Evolutionary conservation across 371 early-diverging fungal species (phyloP).

Genomic region (Batkoa obscura): DNA sequence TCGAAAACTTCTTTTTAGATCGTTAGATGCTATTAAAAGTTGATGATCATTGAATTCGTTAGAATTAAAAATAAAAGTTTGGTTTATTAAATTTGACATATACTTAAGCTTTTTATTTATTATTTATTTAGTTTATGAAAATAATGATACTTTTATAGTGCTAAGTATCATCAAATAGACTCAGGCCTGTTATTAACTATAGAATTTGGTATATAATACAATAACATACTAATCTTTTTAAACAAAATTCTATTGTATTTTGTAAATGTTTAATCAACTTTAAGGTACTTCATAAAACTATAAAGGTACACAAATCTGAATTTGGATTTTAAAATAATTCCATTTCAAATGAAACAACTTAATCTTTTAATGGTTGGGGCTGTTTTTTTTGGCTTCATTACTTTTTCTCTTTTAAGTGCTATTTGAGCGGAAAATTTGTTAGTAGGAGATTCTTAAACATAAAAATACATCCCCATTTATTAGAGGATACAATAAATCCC

Average conservation of each 20-base stretch:
- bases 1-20: neutral
- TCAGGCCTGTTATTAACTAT: neutral
- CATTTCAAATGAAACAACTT: neutral
- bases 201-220: neutral
- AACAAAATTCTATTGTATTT: neutral
- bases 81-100: no score
- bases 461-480: neutral
- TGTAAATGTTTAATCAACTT: no score
- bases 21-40: no score
- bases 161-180: neutral
- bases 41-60: no score
- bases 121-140: no score
- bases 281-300: neutral
- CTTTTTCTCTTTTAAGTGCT: no score
- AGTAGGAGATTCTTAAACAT: no score
- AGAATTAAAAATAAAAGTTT: no score
- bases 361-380: neutral
- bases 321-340: neutral
- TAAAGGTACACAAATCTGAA: neutral
- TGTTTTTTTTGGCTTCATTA: no score
- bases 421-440: no score
- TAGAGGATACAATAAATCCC: neutral
- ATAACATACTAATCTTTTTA: neutral
- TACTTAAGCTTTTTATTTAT: no score
- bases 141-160: no score